Evolutionary conservation across 768 basidiomycete species (phyloP), one percentile per base, ranked within the genome.

Genomic region (Crucibulum laeve): DNA sequence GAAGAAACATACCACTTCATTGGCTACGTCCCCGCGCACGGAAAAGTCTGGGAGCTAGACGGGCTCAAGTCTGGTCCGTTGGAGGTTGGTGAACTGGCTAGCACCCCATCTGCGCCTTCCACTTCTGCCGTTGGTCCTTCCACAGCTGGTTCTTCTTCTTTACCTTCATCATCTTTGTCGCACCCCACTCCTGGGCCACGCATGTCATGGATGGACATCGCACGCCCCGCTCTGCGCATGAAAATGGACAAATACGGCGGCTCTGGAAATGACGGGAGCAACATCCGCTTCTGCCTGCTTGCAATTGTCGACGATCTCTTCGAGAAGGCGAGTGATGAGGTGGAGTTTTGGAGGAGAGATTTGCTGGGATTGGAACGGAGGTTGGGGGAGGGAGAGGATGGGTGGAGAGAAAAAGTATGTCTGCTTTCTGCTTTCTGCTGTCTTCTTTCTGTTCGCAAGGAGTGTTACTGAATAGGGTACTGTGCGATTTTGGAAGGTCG

Each of bases 41-140:
- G 79, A 5, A 79, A 80, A 49, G 80, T 82, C n/a, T 84, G 80
- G 80, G 80, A 84, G 57, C 70, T 84, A 40, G 79, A 83, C 53
- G 81, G 82, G 10, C 68, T 83, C 42, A 79, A 79, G 46, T 67
- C 73, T 1, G 80, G 77, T 0, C 80, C 82, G 4, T 62, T 84
- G 6, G 80, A 82, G 56, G 80, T 83, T 18, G 80, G 80, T 28
- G 80, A 80, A 52, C 54, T 81, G n/a, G 55, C 64, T 13, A 38
- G 30, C 33, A 36, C 44, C 10, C 22, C 50, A 40, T 8, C 42
- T 19, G 13, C 34, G 15, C 24, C 11, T 11, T 26, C 45, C 19
- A 40, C 49, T 30, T 23, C 48, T 40, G n/a, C 32, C 18, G 4
- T 25, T 45, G 5, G 26, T 45, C 4, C n/a, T n/a, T n/a, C n/a